Conservation (phyloP, 805 yeast genomes). For the Starmerella tilneyi region DNA sequence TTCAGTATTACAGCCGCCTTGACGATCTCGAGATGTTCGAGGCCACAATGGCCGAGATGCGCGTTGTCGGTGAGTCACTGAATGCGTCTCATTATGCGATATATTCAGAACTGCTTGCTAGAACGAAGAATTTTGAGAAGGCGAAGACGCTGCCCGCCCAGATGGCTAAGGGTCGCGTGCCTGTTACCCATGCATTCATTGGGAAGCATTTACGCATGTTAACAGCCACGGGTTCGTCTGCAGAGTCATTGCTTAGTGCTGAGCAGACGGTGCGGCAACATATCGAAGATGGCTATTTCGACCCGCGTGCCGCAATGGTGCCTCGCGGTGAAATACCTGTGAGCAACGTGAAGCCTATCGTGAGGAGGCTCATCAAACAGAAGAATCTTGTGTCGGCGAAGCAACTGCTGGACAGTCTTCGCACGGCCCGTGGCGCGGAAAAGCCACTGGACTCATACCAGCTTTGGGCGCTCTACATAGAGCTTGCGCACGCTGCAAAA, state of each 20-base stretch:
- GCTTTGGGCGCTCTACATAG: conserved; percentile 20
- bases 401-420: conserved; percentile 19
- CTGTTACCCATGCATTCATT: conserved; percentile 23
- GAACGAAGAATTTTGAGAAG: conserved; percentile 11
- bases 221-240: conserved; percentile 15
- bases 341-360: conserved; percentile 23
- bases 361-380: conserved; percentile 19
- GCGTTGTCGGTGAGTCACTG: conserved; percentile 9
- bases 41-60: conserved; percentile 26
- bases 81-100: conserved; percentile 25
- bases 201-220: conserved; percentile 24
- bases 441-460: conserved; percentile 6
- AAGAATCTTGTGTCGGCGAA: conserved; percentile 20
- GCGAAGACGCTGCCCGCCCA: conserved; percentile 17
- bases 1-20: conserved; percentile 25
- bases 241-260: conserved; percentile 9
- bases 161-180: conserved; percentile 19
- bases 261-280: conserved; percentile 12
- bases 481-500: conserved; percentile 10
- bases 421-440: conserved; percentile 3
- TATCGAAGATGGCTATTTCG: conserved; percentile 24
- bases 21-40: conserved; percentile 33
- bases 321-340: conserved; percentile 28
- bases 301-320: conserved; percentile 22
- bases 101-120: conserved; percentile 22